phyloP scores from a whole-genome alignment of 371 early-diverging fungal genomes.

The Mortierella sp. region DNA sequence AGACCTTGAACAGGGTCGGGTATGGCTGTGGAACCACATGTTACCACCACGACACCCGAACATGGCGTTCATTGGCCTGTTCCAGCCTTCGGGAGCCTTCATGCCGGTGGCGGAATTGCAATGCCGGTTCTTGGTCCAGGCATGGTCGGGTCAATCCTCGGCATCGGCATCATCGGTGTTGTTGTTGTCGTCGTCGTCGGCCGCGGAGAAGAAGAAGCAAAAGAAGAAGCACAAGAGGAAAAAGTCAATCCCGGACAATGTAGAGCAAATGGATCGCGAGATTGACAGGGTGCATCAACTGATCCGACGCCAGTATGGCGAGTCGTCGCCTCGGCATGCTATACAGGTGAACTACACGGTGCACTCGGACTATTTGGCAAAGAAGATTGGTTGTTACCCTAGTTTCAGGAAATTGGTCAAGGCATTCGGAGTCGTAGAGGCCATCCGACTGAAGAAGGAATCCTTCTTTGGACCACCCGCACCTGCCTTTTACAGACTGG shows the following conservation, averaged over 20 bases:
- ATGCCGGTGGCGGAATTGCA: constrained; percentile 64
- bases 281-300: constrained; percentile 27
- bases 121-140: constrained; percentile 55
- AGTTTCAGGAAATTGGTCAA: constrained; percentile 40
- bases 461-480: constrained; percentile 57
- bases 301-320: constrained; percentile 33
- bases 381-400: constrained; percentile 56
- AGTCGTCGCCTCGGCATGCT: constrained; percentile 57
- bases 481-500: constrained; percentile 55
- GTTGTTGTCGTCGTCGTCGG: too few relatives aligned
- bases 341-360: constrained; percentile 57
- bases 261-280: constrained; percentile 51
- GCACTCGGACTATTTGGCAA: constrained; percentile 57
- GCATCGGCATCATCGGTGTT: too few relatives aligned
- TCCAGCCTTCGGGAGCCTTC: constrained; percentile 59
- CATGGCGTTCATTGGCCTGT: constrained; percentile 62
- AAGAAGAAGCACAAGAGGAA: too few relatives aligned
- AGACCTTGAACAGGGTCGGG: constrained; percentile 50
- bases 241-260: constrained; percentile 44
- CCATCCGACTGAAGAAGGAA: constrained; percentile 36
- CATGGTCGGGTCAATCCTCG: constrained; percentile 42
- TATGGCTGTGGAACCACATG: constrained; percentile 54
- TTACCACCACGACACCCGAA: constrained; percentile 57
- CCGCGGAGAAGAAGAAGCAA: too few relatives aligned
- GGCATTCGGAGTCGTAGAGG: constrained; percentile 30